Percentiles rank a stretch among this genome's conserved stretches.
phyloP scores from a whole-genome alignment of 371 early-diverging fungal species.

The Rhizopus sp. region DNA sequence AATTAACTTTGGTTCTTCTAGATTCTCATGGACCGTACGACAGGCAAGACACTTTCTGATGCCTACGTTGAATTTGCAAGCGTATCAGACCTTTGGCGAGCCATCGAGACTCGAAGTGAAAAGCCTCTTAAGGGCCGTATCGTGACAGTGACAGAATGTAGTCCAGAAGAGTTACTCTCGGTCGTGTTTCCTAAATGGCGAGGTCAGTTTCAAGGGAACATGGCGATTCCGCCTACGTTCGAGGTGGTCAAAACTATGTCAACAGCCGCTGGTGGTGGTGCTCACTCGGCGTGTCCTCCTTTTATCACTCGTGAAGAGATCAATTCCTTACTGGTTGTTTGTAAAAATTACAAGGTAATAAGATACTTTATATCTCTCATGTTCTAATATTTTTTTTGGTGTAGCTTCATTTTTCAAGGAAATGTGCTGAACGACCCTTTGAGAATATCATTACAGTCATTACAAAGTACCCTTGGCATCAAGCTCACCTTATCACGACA shows the following conservation, averaged over 20 bases:
- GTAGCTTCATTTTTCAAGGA: slow-evolving; percentile 74
- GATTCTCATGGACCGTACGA: slow-evolving; percentile 63
- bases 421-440: slow-evolving; percentile 79
- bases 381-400: neutral
- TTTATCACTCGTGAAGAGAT: slow-evolving; percentile 77
- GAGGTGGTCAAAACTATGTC: slow-evolving; percentile 46
- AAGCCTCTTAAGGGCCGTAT: slow-evolving; percentile 68
- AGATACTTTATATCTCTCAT: neutral
- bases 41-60: slow-evolving; percentile 69
- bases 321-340: slow-evolving; percentile 66
- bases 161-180: slow-evolving; percentile 66
- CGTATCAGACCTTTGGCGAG: slow-evolving; percentile 41
- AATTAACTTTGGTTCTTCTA: slow-evolving; percentile 8
- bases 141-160: slow-evolving; percentile 59
- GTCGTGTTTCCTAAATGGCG: slow-evolving; percentile 73
- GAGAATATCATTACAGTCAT: slow-evolving; percentile 77
- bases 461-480: slow-evolving; percentile 78
- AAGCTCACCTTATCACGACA: slow-evolving; percentile 58
- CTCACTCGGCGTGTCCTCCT: slow-evolving; percentile 46
- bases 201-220: slow-evolving; percentile 54
- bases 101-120: slow-evolving; percentile 54
- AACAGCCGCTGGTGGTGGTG: slow-evolving; percentile 43
- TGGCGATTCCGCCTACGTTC: slow-evolving; percentile 40
- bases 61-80: slow-evolving; percentile 66
- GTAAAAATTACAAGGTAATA: slow-evolving; percentile 73